A percentile compares a stretch with the other conserved stretches of the same genome.
Conservation (phyloP, 2,329 filamentous ascomycete species). For the Podosphaera leucotricha region DNA sequence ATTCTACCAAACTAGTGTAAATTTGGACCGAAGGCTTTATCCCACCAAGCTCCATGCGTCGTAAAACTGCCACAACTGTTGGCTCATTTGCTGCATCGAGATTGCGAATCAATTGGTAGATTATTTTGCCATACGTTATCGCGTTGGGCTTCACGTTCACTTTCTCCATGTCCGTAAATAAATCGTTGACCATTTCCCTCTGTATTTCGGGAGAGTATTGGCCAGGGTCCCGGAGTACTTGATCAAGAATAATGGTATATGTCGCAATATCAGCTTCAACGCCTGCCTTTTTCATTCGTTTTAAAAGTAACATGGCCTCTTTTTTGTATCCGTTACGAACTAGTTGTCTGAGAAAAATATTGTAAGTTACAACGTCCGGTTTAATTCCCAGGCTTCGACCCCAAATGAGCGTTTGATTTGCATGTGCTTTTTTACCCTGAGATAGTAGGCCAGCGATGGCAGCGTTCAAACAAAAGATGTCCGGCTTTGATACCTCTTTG, state of each 20-base stretch:
- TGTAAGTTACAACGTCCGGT: constrained; percentile 31
- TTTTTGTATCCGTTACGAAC: constrained; percentile 24
- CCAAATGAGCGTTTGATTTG: constrained; percentile 28
- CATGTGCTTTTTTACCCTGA: constrained; percentile 22
- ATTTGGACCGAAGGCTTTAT: constrained; percentile 37
- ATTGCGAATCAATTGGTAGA: constrained; percentile 33
- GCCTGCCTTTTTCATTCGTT: constrained; percentile 30
- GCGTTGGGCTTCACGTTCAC: constrained; percentile 34
- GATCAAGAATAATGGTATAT: constrained; percentile 48
- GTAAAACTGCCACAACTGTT: constrained; percentile 35
- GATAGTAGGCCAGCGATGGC: constrained; percentile 38
- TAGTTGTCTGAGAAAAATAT: constrained; percentile 40
- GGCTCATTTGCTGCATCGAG: constrained; percentile 8
- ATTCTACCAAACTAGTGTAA: constrained; percentile 48
- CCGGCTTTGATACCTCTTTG: constrained; percentile 28
- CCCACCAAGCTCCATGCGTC: constrained; percentile 32
- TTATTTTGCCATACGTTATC: constrained; percentile 44
- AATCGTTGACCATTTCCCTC: constrained; percentile 23
- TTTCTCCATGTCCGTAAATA: constrained; percentile 33
- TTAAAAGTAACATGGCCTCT: constrained; percentile 28
- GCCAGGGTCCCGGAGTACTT: constrained; percentile 23
- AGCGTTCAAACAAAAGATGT: constrained; percentile 43
- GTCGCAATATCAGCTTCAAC: constrained; percentile 42
- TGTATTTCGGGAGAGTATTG: constrained; percentile 24
- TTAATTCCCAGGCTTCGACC: constrained; percentile 20